These are phyloP conservation scores for Kwoniella shivajii DNA, from an alignment of 1,284 basidiomycete species.

Conservation along the genomic window DNA sequence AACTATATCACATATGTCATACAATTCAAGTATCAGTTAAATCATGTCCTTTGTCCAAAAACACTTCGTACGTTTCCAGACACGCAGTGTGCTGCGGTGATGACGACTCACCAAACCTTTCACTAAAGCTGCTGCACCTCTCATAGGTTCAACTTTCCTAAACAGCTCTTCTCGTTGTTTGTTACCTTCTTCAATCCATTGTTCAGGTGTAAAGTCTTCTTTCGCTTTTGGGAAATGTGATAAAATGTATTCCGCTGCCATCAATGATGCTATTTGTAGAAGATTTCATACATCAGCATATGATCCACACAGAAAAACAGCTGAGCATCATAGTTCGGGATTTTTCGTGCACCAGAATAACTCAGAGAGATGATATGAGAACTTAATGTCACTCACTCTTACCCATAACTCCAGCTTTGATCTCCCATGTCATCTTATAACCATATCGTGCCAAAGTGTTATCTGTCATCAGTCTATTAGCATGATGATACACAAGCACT, in stretches of 20 bases:
- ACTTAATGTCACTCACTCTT: slow-evolving; percentile 35
- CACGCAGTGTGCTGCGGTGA: neutral
- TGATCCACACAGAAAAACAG: neutral
- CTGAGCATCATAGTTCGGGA: no score
- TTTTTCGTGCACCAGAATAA: no score
- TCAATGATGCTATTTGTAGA: slow-evolving; percentile 28
- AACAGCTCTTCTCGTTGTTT: slow-evolving; percentile 47
- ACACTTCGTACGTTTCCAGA: neutral
- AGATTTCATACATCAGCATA: neutral
- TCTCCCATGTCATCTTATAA: slow-evolving; percentile 50
- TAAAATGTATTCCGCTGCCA: slow-evolving; percentile 47
- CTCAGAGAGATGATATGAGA: neutral
- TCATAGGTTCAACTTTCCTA: slow-evolving; percentile 49
- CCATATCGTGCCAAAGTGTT: slow-evolving; percentile 51
- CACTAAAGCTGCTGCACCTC: slow-evolving; percentile 50
- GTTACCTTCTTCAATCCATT: slow-evolving; percentile 49
- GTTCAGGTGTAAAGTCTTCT: slow-evolving; percentile 47
- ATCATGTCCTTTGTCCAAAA: neutral
- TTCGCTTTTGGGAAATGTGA: slow-evolving; percentile 47
- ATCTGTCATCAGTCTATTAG: slow-evolving; percentile 27
- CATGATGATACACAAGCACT: no score
- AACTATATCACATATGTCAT: slow-evolving; percentile 25
- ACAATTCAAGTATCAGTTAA: neutral
- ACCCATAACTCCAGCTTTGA: slow-evolving; percentile 55
- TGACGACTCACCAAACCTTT: slow-evolving; percentile 40